These are phyloP conservation scores for Pseudogymnoascus sp. DNA, from an alignment of 2,329 filamentous ascomycete genomes.

Conservation along the genomic window DNA sequence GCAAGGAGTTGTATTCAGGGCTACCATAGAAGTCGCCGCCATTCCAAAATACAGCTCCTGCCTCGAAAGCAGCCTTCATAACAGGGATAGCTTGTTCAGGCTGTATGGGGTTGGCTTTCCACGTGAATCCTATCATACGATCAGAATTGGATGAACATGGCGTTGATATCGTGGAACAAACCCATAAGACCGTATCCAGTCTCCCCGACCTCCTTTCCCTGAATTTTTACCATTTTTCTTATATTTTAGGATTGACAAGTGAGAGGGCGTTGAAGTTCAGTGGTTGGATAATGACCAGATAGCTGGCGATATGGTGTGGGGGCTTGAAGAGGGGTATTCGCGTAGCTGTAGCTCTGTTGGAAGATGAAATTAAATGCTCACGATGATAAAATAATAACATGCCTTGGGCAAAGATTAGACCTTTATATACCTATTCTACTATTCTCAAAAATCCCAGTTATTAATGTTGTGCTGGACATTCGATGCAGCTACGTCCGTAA, in stretches of 20 bases:
- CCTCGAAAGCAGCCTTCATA: conserved; percentile 42
- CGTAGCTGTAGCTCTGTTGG: not conserved
- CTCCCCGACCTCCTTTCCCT: conserved; percentile 22
- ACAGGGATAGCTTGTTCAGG: conserved; percentile 41
- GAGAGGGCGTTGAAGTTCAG: not conserved
- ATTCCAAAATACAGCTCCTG: conserved; percentile 45
- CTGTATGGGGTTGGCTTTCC: conserved; percentile 19
- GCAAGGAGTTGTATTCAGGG: conserved; percentile 48
- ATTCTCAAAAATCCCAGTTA: not conserved
- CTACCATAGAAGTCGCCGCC: conserved; percentile 56
- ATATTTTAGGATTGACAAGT: not conserved
- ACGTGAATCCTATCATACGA: conserved; percentile 18
- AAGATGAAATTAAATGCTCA: not conserved
- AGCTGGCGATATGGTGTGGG: too few species aligned
- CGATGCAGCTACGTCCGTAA: not conserved
- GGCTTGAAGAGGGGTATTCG: not conserved
- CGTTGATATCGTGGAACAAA: not conserved
- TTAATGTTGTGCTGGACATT: not conserved
- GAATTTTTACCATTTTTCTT: conserved; percentile 11
- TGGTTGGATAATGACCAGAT: not conserved
- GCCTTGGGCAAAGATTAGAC: not conserved
- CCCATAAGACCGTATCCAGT: conserved; percentile 24
- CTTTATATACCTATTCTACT: conserved; percentile 1
- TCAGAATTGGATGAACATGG: not conserved
- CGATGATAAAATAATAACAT: not conserved